phyloP scores from a whole-genome alignment of 352 stramenopile genomes.

The Discostella stelligera region DNA sequence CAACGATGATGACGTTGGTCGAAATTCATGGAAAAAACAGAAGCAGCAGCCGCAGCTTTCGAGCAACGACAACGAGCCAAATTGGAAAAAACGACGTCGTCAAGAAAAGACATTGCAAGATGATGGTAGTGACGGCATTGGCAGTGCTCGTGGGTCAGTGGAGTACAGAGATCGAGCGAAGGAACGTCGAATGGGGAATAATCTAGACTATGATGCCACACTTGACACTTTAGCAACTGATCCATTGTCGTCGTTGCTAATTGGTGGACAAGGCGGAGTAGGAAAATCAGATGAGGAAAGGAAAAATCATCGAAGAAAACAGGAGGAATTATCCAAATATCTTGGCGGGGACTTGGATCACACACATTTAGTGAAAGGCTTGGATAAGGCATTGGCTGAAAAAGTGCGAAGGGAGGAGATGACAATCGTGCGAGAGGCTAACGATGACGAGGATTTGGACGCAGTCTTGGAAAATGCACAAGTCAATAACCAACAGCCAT shows the following conservation, averaged over 20 bases:
- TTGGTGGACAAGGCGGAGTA: too few species aligned
- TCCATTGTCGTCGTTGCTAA: too few species aligned
- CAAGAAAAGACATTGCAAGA: slow-evolving; percentile 24
- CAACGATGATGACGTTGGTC: slow-evolving; percentile 12
- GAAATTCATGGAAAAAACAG: background rate
- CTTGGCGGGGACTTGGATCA: slow-evolving; percentile 85
- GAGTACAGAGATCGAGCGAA: slow-evolving; percentile 77
- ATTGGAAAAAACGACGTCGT: slow-evolving; percentile 34
- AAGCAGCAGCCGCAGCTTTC: slow-evolving; percentile 12
- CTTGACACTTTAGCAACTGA: background rate
- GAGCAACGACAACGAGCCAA: slow-evolving; percentile 23
- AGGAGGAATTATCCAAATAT: slow-evolving; percentile 76
- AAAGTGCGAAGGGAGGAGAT: slow-evolving; percentile 85
- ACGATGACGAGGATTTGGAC: slow-evolving; percentile 27
- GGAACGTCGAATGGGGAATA: slow-evolving; percentile 66
- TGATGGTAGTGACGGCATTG: background rate
- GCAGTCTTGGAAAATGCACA: slow-evolving; percentile 30
- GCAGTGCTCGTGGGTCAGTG: background rate
- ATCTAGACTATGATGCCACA: slow-evolving; percentile 32
- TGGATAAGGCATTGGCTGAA: slow-evolving; percentile 87
- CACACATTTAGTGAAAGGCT: slow-evolving; percentile 87
- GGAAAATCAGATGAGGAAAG: slow-evolving; percentile 1
- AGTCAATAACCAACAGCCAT: slow-evolving; percentile 16
- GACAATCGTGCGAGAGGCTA: too few species aligned
- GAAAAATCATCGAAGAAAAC: slow-evolving; percentile 19